These are phyloP conservation scores for Posidonia oceanica DNA, from an alignment of 116 monocot genomes.

Conservation along the genomic window DNA sequence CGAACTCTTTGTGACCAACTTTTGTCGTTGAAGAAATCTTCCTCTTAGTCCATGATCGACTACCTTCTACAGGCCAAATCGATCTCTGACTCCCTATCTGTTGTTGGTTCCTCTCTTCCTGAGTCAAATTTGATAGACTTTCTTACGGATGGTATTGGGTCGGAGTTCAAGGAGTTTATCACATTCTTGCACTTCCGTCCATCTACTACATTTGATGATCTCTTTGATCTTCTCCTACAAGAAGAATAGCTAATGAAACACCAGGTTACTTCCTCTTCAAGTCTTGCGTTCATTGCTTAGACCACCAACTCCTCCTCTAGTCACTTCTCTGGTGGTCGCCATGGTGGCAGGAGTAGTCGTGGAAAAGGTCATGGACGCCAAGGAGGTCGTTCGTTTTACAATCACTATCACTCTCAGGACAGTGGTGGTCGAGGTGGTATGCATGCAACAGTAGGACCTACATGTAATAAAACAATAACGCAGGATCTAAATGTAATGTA, in stretches of 20 bases:
- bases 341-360: too few relatives aligned
- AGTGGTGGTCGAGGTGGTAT: too few relatives aligned
- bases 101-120: not conserved
- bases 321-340: too few relatives aligned
- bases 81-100: not conserved
- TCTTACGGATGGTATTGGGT: not conserved
- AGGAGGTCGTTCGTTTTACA: too few relatives aligned
- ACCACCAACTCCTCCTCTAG: too few relatives aligned
- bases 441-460: too few relatives aligned
- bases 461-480: too few relatives aligned
- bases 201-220: not conserved
- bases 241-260: not conserved
- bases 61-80: not conserved
- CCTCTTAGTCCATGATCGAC: not conserved
- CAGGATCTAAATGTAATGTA: too few relatives aligned
- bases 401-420: too few relatives aligned
- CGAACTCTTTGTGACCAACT: not conserved
- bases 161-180: not conserved
- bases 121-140: not conserved
- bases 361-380: too few relatives aligned
- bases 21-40: not conserved
- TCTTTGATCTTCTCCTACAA: not conserved
- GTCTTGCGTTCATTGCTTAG: too few relatives aligned
- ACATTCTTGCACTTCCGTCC: not conserved
- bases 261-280: not conserved